Evolutionary conservation across 2,329 filamentous ascomycete genomes (phyloP), one percentile per base, ranked within the genome.

Genomic region (Aspergillus costaricaensis): DNA sequence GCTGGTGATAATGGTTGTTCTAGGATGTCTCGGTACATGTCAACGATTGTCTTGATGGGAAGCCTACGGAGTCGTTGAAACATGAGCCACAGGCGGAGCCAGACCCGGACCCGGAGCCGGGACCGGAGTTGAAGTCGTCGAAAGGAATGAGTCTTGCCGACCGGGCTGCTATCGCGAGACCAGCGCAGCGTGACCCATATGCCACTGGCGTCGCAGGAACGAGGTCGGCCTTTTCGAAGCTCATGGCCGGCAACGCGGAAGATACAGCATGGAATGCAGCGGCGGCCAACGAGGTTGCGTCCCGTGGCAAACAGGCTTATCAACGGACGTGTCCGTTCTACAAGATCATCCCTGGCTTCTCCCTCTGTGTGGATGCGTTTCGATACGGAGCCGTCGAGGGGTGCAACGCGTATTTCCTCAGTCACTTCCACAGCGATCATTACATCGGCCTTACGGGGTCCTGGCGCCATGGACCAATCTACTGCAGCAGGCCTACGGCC

Each of bases 361-460:
- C 85, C 65, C 96, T 98, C 56, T 96, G 92, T 60, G 95, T 99
- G 0, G 95, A 99, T 76, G 95, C 95, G 0, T 96, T 99, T 71
- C 88, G 94, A 19, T 99, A 98, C 71, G 95, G 95, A 2, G 92
- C 93, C 4, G 91, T 99, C 0, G 85, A 96, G 72, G 93, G 92
- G 0, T 96, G 93, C 74, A 89, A 91, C 57, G 95, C 94, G 1
- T 99, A 99, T 73, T 99, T 99, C 67, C 83, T 99, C 10, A 97
- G 93, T 68, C 95, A 99, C 73, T 99, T 98, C 67, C 95, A 99
- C 76, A 97, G 92, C 70, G 95, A 99, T 73, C 95, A 99, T 73
- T 99, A 99, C 69, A 88, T 97, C 36, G 95, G 95, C 2, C 80
- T 99, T 10, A 95, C 91, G 10, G 87, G 90, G 7, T 91, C 84